Conservation (phyloP, 805 yeast genomes). For the Wickerhamiella spandovensis region DNA sequence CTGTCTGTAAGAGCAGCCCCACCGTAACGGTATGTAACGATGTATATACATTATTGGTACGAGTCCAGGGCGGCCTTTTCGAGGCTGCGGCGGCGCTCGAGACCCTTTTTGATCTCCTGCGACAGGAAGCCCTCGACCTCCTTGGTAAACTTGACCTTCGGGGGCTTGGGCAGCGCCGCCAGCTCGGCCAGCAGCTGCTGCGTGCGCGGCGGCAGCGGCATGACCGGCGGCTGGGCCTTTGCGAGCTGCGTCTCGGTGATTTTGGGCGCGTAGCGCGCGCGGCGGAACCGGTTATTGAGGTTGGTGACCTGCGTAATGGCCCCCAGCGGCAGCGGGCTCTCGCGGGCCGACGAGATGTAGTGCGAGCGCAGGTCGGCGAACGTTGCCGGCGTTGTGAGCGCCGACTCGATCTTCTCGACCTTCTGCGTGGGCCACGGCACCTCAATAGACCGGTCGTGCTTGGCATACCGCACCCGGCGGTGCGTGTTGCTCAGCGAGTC, state of each 20-base stretch:
- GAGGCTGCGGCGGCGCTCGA: slow-evolving; percentile 8
- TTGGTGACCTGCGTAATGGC: slow-evolving; percentile 62
- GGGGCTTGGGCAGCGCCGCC: slow-evolving; percentile 21
- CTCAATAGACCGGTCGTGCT: slow-evolving; percentile 50
- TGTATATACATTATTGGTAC: slow-evolving; percentile 1
- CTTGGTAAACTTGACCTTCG: slow-evolving; percentile 30
- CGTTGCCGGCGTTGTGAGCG: slow-evolving; percentile 41
- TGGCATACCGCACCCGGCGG: slow-evolving; percentile 67
- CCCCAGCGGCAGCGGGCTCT: slow-evolving; percentile 54
- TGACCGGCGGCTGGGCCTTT: slow-evolving; percentile 51
- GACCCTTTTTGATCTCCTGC: slow-evolving; percentile 19
- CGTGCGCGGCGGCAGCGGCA: slow-evolving; percentile 55
- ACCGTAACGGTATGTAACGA: neutral
- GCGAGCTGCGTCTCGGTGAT: slow-evolving; percentile 51
- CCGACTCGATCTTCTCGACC: slow-evolving; percentile 38
- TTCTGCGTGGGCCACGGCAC: slow-evolving; percentile 79
- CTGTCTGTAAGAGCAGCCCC: too few species aligned
- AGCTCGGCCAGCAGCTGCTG: slow-evolving; percentile 27
- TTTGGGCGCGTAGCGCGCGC: slow-evolving; percentile 34
- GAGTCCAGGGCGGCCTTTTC: slow-evolving; percentile 7
- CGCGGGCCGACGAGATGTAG: slow-evolving; percentile 53
- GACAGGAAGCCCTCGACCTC: slow-evolving; percentile 48
- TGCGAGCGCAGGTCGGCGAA: slow-evolving; percentile 59
- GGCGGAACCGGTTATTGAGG: slow-evolving; percentile 54
- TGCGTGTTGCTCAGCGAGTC: slow-evolving; percentile 60